Base-by-base conservation (phyloP, 768 basidiomycete species). In the Leucosporidium scottii region DNA sequence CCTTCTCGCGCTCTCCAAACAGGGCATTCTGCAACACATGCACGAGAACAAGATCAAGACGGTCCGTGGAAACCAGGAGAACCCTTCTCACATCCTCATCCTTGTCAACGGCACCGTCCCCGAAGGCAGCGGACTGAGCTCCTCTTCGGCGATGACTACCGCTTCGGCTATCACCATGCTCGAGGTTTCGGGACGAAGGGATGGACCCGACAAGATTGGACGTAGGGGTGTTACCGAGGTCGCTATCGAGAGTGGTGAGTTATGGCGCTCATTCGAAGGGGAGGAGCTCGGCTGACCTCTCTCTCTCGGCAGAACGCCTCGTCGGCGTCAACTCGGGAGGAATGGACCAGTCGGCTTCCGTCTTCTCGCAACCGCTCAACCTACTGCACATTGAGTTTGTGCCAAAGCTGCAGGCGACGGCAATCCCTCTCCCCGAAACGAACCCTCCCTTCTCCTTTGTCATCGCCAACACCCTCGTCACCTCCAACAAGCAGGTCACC, bases 291-390 rank as follows among this genome's bases (percentile, higher is more conserved):
- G 28, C n/a, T 28, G 4, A 15, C 25, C n/a, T 34, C 20, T 5
- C 51, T 25, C 30, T 13, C 51, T 4, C 0, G 31, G 17, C 61
- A 67, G 74, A 75, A 44, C 67, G 74, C 10, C 67, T 74, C 30
- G 74, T 75, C 51, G 76, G 76, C 25, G 77, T 80, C 61, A 75
- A 76, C 61, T 76, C 74, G 8, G 79, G 79, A 34, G 79, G 79
- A 1, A 89, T 93, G 88, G 92, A 94, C 77, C 91, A 93, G 82
- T 88, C 91, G 1, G 90, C 91, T 0, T 91, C 89, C 0, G 86
- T 91, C 48, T 87, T 93, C 71, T 87, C 85, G 21, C 81, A 83
- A 30, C 81, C 87, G 0, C 82, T 83, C 27, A 85, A 87, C 12
- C 87, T 90, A 0, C 83, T 77, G 0, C 71, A 75, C 65, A 62